Evolutionary conservation across 306 rosid genomes (phyloP).

Genomic region (Cucurbita ficifolia): DNA sequence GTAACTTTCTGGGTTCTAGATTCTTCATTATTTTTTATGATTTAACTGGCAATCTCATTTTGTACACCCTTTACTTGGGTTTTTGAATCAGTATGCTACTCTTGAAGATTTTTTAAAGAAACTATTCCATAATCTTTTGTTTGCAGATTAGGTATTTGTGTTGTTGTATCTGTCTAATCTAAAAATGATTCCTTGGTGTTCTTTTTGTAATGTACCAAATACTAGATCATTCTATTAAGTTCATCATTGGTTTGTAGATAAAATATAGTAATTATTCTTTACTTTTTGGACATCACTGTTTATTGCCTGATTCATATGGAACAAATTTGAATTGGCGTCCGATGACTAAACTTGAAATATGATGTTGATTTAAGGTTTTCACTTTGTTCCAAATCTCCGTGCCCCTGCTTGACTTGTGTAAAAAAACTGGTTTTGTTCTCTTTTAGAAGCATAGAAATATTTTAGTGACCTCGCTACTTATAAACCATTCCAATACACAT

Average conservation of each 20-base stretch:
- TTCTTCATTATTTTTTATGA: background rate
- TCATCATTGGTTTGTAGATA: background rate
- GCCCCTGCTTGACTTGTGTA: background rate
- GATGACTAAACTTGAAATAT: background rate
- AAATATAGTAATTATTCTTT: background rate
- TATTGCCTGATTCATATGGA: background rate
- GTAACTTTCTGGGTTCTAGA: background rate
- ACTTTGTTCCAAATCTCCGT: background rate
- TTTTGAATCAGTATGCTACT: background rate
- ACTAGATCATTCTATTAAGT: background rate
- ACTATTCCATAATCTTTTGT: background rate
- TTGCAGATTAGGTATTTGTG: background rate
- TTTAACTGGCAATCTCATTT: background rate
- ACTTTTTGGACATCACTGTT: background rate
- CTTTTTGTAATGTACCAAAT: background rate
- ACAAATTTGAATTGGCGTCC: background rate
- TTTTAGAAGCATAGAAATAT: background rate
- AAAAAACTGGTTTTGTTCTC: background rate
- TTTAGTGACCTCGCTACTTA: background rate
- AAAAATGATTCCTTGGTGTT: background rate
- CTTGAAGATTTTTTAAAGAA: background rate
- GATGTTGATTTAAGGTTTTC: background rate
- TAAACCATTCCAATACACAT: background rate
- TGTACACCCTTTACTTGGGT: background rate
- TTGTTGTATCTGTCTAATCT: background rate